Evolutionary conservation across 805 yeast species (phyloP).

Genomic region (Candida orba): DNA sequence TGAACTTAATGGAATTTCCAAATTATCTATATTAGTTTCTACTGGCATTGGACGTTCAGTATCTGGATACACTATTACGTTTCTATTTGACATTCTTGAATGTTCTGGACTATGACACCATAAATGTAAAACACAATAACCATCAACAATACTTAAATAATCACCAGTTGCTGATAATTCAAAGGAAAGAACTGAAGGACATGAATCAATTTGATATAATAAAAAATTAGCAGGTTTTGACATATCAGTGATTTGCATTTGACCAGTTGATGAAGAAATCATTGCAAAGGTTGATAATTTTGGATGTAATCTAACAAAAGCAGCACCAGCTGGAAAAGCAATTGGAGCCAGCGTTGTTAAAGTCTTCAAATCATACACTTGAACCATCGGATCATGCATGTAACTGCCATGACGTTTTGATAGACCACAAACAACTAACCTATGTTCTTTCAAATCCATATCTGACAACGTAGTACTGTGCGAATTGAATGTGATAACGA

Average conservation of each 20-base stretch:
- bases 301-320: slow-evolving; percentile 80
- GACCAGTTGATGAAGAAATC: slow-evolving; percentile 71
- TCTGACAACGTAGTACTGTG: slow-evolving; percentile 58
- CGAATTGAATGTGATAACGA: slow-evolving; percentile 48
- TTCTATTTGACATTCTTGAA: slow-evolving; percentile 34
- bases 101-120: slow-evolving; percentile 53
- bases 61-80: slow-evolving; percentile 53
- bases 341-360: slow-evolving; percentile 70
- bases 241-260: slow-evolving; percentile 78
- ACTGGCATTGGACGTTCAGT: slow-evolving; percentile 29
- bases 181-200: slow-evolving; percentile 26
- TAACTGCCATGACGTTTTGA: slow-evolving; percentile 54
- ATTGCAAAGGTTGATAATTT: slow-evolving; percentile 70
- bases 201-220: slow-evolving; percentile 60
- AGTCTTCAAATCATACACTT: slow-evolving; percentile 70
- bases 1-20: slow-evolving; percentile 50
- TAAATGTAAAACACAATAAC: slow-evolving; percentile 34
- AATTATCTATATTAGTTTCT: slow-evolving; percentile 33
- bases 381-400: slow-evolving; percentile 72
- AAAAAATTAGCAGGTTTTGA: slow-evolving; percentile 65
- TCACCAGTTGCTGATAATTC: slow-evolving; percentile 58
- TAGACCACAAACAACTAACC: slow-evolving; percentile 75
- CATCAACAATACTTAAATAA: slow-evolving; percentile 62
- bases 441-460: slow-evolving; percentile 57
- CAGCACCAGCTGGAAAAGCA: slow-evolving; percentile 86